These are phyloP conservation scores for Hypoxylon fragiforme DNA, from an alignment of 495 filamentous ascomycete genomes.

Conservation along the genomic window DNA sequence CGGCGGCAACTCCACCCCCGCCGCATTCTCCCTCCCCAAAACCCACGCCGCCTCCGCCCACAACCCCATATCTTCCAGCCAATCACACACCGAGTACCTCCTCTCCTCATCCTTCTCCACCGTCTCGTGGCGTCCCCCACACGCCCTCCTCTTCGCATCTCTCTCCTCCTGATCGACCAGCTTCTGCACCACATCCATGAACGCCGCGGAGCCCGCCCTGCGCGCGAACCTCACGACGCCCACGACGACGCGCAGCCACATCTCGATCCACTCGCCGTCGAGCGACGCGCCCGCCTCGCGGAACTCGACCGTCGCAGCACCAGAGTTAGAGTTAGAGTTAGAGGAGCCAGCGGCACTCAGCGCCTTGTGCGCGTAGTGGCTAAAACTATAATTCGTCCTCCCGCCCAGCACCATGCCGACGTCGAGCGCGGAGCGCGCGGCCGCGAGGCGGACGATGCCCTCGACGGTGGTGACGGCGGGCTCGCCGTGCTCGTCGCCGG, in stretches of 20 bases:
- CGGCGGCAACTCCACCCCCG: too few relatives aligned
- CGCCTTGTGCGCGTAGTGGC: too few relatives aligned
- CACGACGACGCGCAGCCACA: constrained; percentile 39
- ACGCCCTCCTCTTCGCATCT: neutral
- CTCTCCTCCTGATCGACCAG: constrained; percentile 17
- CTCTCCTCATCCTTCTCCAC: neutral
- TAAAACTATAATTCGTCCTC: constrained; percentile 25
- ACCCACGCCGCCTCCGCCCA: constrained; percentile 24
- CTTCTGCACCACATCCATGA: constrained; percentile 4
- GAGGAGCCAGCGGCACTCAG: too few relatives aligned
- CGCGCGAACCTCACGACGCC: constrained; percentile 35
- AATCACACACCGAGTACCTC: constrained; percentile 30
- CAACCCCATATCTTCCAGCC: constrained; percentile 33
- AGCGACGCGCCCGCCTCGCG: constrained; percentile 45
- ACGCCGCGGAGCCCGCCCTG: constrained; percentile 4
- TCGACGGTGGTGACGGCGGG: constrained; percentile 2
- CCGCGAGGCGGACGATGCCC: constrained; percentile 11
- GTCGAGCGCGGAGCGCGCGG: constrained; percentile 4
- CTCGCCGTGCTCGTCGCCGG: neutral
- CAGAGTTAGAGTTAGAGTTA: too few relatives aligned
- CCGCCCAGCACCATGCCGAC: neutral
- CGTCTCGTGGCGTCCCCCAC: neutral
- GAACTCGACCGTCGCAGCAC: constrained; percentile 54
- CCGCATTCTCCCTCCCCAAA: constrained; percentile 7
- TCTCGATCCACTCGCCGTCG: constrained; percentile 30